Conservation (phyloP, 179 eudicot genomes). For the Silene vulgaris region DNA sequence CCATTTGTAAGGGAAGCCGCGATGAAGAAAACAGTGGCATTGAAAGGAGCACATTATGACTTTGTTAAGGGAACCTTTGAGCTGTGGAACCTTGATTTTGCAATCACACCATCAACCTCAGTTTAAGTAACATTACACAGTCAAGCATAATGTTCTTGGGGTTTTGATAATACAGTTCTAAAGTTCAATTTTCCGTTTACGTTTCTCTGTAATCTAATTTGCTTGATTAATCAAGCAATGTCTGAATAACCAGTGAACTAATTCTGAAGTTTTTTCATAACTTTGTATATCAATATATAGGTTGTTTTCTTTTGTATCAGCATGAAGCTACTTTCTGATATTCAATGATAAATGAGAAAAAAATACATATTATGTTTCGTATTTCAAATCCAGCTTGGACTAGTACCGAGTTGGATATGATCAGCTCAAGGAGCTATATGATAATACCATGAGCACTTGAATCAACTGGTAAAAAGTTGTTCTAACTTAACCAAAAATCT, state of each 20-base stretch:
- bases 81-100: constrained; percentile 78
- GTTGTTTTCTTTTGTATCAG: neutral
- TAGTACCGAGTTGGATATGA: too few relatives aligned
- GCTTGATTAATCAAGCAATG: constrained; percentile 11
- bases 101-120: constrained; percentile 48
- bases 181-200: neutral
- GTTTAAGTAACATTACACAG: constrained; percentile 35
- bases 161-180: neutral
- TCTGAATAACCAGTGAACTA: constrained; percentile 6
- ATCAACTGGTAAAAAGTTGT: too few relatives aligned
- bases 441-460: too few relatives aligned
- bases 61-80: constrained; percentile 79
- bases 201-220: constrained; percentile 11
- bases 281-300: constrained; percentile 5
- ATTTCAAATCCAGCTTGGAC: too few relatives aligned
- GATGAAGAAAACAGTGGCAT: constrained; percentile 52
- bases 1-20: constrained; percentile 86
- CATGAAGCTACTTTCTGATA: neutral
- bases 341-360: neutral
- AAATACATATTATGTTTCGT: too few relatives aligned
- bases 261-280: neutral
- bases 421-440: too few relatives aligned
- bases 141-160: neutral
- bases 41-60: constrained; percentile 84
- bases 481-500: too few relatives aligned